These are phyloP conservation scores for Podaxis sp. DNA, from an alignment of 768 basidiomycete species.

Conservation along the genomic window DNA sequence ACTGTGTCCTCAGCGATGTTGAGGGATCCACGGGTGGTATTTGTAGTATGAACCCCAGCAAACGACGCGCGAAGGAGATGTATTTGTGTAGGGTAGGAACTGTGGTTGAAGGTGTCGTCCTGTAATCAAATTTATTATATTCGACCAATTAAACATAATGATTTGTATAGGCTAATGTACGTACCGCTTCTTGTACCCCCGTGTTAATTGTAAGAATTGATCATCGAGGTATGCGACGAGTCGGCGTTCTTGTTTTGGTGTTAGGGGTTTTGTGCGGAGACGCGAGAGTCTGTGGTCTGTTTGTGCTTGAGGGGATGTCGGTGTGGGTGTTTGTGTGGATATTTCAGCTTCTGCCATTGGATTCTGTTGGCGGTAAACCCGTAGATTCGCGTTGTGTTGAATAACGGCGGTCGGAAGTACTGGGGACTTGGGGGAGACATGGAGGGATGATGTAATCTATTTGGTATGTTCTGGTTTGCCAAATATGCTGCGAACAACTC, in stretches of 20 bases:
- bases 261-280: slow-evolving; percentile 35
- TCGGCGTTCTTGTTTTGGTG: slow-evolving; percentile 59
- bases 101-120: slow-evolving; percentile 49
- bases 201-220: slow-evolving; percentile 61
- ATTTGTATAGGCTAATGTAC: slow-evolving; percentile 19
- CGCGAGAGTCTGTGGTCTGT: background rate
- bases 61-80: slow-evolving; percentile 52
- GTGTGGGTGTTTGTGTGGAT: background rate
- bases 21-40: slow-evolving; percentile 77
- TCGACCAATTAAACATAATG: background rate
- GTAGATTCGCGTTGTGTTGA: too few relatives aligned
- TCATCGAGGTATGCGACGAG: slow-evolving; percentile 67
- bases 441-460: slow-evolving; percentile 1
- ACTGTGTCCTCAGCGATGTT: slow-evolving; percentile 60
- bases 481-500: background rate
- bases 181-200: slow-evolving; percentile 76
- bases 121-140: slow-evolving; percentile 19
- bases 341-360: background rate
- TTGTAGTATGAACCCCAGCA: slow-evolving; percentile 65
- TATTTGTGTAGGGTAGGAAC: slow-evolving; percentile 61
- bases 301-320: background rate
- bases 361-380: background rate
- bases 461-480: background rate
- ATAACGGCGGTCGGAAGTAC: background rate
- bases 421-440: background rate